A percentile compares a stretch with the other conserved stretches of the same genome.
Conservation (phyloP, 75 land plant genomes). For the Picea sitchensis region DNA sequence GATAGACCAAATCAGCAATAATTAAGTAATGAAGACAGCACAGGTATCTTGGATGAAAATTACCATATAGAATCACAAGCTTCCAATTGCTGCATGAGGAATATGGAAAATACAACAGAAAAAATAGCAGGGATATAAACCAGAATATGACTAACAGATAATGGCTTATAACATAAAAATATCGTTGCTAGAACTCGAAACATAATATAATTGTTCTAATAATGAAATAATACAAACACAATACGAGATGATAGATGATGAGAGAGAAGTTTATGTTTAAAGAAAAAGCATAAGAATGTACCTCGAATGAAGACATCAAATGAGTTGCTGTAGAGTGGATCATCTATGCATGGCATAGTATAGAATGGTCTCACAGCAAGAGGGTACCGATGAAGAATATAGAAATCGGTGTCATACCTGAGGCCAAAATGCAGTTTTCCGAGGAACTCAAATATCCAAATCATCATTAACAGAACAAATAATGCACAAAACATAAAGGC, state of each 20-base stretch:
- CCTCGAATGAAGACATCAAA: constrained; percentile 98
- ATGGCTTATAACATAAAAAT: no score
- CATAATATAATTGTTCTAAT: no score
- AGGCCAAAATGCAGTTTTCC: background rate
- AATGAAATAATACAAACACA: background rate
- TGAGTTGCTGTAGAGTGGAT: constrained; percentile 74
- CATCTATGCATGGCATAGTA: constrained; percentile 85
- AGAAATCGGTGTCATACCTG: constrained; percentile 92
- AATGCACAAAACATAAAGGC: background rate
- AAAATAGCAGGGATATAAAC: background rate
- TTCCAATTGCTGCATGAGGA: background rate
- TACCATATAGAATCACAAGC: background rate
- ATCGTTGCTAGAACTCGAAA: no score
- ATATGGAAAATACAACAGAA: background rate
- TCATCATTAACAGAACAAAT: background rate
- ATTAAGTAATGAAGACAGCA: no score
- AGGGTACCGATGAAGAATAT: constrained; percentile 92
- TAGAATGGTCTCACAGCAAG: constrained; percentile 90
- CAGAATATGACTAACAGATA: background rate
- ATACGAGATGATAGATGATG: background rate
- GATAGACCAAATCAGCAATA: no score
- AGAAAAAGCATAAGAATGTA: constrained; percentile 7
- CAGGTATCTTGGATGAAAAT: background rate
- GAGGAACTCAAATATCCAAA: background rate
- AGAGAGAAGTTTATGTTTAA: background rate